Conservation (phyloP, 108 stramenopile genomes). For the Stephanodiscus triporus region DNA sequence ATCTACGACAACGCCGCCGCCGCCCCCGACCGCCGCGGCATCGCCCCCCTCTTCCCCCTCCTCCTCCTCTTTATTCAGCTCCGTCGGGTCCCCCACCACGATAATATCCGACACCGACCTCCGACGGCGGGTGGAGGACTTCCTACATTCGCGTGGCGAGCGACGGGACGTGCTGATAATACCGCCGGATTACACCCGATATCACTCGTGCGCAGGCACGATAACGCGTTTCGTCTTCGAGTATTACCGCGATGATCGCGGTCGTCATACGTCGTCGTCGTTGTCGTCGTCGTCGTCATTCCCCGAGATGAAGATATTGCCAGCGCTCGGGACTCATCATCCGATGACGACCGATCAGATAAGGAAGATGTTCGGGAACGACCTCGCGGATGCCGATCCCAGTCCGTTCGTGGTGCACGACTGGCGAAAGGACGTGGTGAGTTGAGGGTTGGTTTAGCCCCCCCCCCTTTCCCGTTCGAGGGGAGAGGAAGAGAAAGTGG, state of each 20-base stretch:
- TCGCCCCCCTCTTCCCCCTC: too few relatives aligned
- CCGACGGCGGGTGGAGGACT: conserved; percentile 36
- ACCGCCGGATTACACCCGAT: conserved; percentile 93
- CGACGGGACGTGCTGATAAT: conserved; percentile 85
- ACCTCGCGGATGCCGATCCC: conserved; percentile 48
- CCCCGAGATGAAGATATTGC: conserved; percentile 78
- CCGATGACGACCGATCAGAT: conserved; percentile 90
- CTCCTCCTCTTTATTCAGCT: conserved; percentile 40
- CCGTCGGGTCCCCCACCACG: conserved; percentile 56
- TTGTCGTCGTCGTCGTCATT: neutral
- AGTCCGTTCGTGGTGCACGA: conserved; percentile 89
- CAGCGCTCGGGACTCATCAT: conserved; percentile 92
- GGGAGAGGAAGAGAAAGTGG: too few relatives aligned
- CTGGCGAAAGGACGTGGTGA: conserved; percentile 92
- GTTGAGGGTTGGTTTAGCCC: too few relatives aligned
- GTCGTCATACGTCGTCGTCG: neutral
- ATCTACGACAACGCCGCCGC: too few relatives aligned
- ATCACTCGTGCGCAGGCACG: conserved; percentile 86
- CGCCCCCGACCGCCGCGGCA: too few relatives aligned
- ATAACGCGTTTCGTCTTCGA: conserved; percentile 83
- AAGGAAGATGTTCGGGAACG: conserved; percentile 79
- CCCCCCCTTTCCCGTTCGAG: too few relatives aligned
- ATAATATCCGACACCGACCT: conserved; percentile 50
- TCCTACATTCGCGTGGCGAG: conserved; percentile 63
- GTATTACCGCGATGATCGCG: conserved; percentile 76